A percentile compares a stretch with the other conserved stretches of the same genome.
phyloP scores from a whole-genome alignment of 345 rosid species.

The Cardiospermum halicacabum region DNA sequence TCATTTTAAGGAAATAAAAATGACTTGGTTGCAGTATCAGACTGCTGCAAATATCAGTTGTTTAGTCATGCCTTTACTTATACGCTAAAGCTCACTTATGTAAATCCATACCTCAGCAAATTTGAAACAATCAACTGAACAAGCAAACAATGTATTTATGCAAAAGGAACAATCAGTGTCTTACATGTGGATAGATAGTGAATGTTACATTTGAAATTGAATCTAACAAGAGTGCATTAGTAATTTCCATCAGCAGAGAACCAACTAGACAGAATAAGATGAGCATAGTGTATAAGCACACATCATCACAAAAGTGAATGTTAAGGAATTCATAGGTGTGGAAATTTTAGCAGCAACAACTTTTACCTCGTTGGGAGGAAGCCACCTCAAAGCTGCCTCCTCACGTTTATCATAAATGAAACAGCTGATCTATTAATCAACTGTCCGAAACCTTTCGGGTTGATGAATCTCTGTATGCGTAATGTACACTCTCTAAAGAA shows the following conservation, averaged over 20 bases:
- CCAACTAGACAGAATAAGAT: background rate
- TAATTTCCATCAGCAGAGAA: background rate
- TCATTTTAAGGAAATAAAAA: too few species aligned
- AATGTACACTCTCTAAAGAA: constrained; percentile 6
- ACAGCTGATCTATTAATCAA: background rate
- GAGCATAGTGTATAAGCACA: background rate
- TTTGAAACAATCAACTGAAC: background rate
- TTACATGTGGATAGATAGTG: background rate
- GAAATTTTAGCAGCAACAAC: background rate
- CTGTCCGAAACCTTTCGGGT: constrained; percentile 8
- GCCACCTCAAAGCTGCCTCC: background rate
- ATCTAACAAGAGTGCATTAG: background rate
- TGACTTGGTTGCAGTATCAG: background rate
- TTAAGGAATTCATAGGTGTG: too few species aligned
- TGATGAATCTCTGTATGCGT: background rate
- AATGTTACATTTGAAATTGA: background rate
- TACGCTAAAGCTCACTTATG: background rate
- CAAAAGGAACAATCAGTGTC: background rate
- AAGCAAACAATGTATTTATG: background rate
- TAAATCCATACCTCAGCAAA: background rate
- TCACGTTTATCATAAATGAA: background rate
- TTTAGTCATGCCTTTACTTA: background rate
- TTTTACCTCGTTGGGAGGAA: background rate
- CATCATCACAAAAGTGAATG: background rate
- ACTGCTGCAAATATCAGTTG: background rate